Evolutionary conservation across 345 rosid genomes (phyloP), one percentile per base, ranked within the genome.

Genomic region (Mallotus nudiflorus): DNA sequence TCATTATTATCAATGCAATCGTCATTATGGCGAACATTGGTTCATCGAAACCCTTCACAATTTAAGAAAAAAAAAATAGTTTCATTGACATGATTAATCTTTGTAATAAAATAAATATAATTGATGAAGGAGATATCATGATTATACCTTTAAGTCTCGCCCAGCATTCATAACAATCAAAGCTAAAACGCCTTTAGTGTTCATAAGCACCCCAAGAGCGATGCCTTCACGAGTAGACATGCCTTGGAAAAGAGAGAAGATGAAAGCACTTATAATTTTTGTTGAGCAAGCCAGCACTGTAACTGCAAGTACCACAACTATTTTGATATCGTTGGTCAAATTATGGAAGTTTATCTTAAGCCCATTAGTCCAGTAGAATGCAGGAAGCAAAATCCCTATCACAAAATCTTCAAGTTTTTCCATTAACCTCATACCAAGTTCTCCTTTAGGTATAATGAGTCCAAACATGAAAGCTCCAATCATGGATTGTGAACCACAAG

Each of bases 151-250:
- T 6, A 52, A 19, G 28, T 66, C 68, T 31, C 62, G 31, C 4
- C 74, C 79, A 8, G 35, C 62, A 37, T 52, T 76, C 15, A 76
- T n/a, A 16, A 76, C 29, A 22, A 70, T 76, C 63, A 76, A 51
- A 20, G 71, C 75, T 50, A 83, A 48, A 35, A 83, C 76, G 1
- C 89, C 89, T 66, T 85, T 88, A 53, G 85, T 72, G 77, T 88
- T 88, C 87, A 80, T 79, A 42, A 85, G 84, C 13, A 82, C 50
- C 27, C 87, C 89, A 14, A 88, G 88, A 40, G 79, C 71, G 42
- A 74, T 31, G 11, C 78, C 74, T 29, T 85, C 88, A 2, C 74
- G 78, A 20, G 49, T 20, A 13, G 81, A 44, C 66, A 80, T 68
- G 13, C 55, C 58, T 15, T 56, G 51, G 63, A 59, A 19, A 19